Evolutionary conservation across 495 filamentous ascomycete species (phyloP).

Genomic region (Penicillium coprophilum): DNA sequence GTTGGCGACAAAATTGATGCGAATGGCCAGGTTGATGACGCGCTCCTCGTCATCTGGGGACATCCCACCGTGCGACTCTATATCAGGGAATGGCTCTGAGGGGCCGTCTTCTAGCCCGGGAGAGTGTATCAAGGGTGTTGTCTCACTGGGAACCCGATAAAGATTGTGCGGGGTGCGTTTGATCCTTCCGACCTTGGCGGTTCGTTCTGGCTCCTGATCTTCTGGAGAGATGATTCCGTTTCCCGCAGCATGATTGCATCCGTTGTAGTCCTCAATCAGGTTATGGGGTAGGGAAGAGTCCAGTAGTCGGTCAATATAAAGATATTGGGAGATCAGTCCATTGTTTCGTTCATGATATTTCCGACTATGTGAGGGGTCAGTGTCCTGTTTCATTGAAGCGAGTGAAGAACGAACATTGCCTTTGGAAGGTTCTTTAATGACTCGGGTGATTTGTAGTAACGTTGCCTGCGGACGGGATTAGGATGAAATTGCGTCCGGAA

Average conservation of each 20-base stretch:
- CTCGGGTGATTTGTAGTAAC: constrained; percentile 34
- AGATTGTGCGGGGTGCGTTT: constrained; percentile 80
- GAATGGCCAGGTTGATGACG: constrained; percentile 77
- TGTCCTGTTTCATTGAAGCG: neutral
- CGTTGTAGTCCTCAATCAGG: constrained; percentile 77
- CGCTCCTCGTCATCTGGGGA: constrained; percentile 60
- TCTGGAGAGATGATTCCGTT: constrained; percentile 11
- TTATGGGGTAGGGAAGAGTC: constrained; percentile 85
- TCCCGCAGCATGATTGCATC: constrained; percentile 24
- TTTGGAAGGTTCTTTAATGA: constrained; percentile 30
- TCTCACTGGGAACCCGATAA: constrained; percentile 72
- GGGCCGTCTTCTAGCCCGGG: constrained; percentile 33
- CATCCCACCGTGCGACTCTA: constrained; percentile 49
- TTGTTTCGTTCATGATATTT: constrained; percentile 85
- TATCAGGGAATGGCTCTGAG: constrained; percentile 32
- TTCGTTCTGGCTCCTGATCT: constrained; percentile 17
- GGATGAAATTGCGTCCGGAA: neutral
- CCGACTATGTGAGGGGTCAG: constrained; percentile 39
- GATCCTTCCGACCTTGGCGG: constrained; percentile 43
- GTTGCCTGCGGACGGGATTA: constrained; percentile 26
- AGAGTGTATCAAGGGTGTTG: constrained; percentile 54
- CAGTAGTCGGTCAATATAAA: constrained; percentile 87
- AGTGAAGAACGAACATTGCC: constrained; percentile 26
- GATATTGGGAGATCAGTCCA: constrained; percentile 77
- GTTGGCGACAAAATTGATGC: constrained; percentile 85